A percentile compares a stretch with the other conserved stretches of the same genome.
phyloP scores from a whole-genome alignment of 495 filamentous ascomycete species.

The Darksidea phi region DNA sequence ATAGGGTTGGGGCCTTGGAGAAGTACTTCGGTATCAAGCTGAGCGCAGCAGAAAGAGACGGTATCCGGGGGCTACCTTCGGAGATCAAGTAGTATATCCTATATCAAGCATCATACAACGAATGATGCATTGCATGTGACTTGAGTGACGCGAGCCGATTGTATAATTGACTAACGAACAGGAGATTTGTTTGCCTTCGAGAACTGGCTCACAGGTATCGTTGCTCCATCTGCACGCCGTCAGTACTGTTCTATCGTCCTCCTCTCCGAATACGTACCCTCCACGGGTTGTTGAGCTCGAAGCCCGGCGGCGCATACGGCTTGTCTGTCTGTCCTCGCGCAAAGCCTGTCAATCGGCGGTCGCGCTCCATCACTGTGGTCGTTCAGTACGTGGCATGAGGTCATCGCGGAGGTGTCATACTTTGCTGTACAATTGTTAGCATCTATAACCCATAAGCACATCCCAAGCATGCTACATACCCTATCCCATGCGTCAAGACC shows the following conservation, averaged over 20 bases:
- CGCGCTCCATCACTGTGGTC: slow-evolving; percentile 89
- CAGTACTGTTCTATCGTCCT: not conserved
- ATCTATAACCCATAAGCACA: slow-evolving; percentile 11
- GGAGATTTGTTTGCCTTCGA: not conserved
- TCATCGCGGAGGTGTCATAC: slow-evolving; percentile 51
- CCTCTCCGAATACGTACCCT: slow-evolving; percentile 54
- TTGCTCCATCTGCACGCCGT: slow-evolving; percentile 23
- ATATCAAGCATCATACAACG: not conserved
- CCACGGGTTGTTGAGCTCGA: slow-evolving; percentile 95
- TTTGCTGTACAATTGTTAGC: slow-evolving; percentile 65
- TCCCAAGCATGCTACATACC: slow-evolving; percentile 54
- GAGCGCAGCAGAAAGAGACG: slow-evolving; percentile 35
- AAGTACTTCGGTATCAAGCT: slow-evolving; percentile 39
- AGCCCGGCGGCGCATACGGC: slow-evolving; percentile 74
- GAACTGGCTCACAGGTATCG: slow-evolving; percentile 25
- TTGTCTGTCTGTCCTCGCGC: slow-evolving; percentile 84
- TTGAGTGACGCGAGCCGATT: slow-evolving; percentile 14
- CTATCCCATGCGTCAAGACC: slow-evolving; percentile 90
- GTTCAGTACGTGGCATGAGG: slow-evolving; percentile 27
- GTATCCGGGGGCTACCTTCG: slow-evolving; percentile 35
- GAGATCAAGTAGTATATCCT: slow-evolving; percentile 25
- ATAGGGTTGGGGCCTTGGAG: slow-evolving; percentile 38
- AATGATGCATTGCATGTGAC: not conserved
- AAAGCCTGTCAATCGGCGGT: slow-evolving; percentile 81
- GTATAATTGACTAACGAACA: slow-evolving; percentile 9